Conservation (phyloP, 352 stramenopile species). For the Globisporangium uncinulatum region DNA sequence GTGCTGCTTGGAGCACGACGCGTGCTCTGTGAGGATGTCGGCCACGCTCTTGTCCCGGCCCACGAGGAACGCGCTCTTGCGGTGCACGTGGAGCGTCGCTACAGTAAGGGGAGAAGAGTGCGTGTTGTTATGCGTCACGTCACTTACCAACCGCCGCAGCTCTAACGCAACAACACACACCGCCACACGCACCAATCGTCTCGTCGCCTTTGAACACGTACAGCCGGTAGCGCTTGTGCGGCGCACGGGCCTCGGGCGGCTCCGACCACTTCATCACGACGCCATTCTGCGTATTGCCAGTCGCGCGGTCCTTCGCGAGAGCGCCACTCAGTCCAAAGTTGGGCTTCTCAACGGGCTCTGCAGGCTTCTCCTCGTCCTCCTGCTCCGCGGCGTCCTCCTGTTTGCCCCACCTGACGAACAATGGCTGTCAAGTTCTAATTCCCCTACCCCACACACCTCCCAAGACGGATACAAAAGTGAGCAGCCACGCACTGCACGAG, state of each 20-base stretch:
- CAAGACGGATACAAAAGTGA: neutral
- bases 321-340: slow-evolving; percentile 98
- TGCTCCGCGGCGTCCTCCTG: slow-evolving; percentile 54
- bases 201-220: slow-evolving; percentile 97
- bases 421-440: neutral
- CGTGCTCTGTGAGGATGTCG: slow-evolving; percentile 94
- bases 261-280: slow-evolving; percentile 97
- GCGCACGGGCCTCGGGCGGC: slow-evolving; percentile 91
- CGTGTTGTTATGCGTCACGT: neutral
- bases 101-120: too few species aligned
- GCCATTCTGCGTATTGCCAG: slow-evolving; percentile 95
- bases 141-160: neutral
- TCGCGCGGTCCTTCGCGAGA: slow-evolving; percentile 93
- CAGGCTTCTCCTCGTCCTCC: slow-evolving; percentile 18
- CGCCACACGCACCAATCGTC: slow-evolving; percentile 46
- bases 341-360: slow-evolving; percentile 83
- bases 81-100: slow-evolving; percentile 94
- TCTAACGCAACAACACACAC: slow-evolving; percentile 23
- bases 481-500: slow-evolving; percentile 37
- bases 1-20: slow-evolving; percentile 96
- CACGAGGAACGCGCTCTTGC: slow-evolving; percentile 94
- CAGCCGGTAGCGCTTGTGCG: slow-evolving; percentile 91
- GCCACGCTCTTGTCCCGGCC: slow-evolving; percentile 92
- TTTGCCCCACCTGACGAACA: slow-evolving; percentile 58
- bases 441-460: too few species aligned